These are phyloP conservation scores for Arabidopsis suecica DNA, from an alignment of 345 rosid species.

Conservation along the genomic window DNA sequence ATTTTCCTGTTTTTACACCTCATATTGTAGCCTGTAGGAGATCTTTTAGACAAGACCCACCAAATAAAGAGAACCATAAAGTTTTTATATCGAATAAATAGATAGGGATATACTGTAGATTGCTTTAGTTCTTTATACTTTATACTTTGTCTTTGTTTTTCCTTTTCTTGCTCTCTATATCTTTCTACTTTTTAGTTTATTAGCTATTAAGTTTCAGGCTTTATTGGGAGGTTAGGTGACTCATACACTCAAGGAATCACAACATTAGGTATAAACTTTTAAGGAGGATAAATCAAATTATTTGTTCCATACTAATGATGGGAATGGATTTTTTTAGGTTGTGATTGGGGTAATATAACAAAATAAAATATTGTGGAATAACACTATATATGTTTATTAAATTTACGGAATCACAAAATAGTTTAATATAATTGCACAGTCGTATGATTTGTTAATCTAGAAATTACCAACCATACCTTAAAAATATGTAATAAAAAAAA, in stretches of 20 bases:
- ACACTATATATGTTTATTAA: background rate
- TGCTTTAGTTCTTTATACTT: conserved; percentile 33
- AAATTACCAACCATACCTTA: background rate
- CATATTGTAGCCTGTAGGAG: conserved; percentile 32
- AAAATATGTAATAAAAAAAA: background rate
- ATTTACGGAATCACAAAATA: background rate
- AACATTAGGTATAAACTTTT: conserved; percentile 5
- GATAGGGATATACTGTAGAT: conserved; percentile 45
- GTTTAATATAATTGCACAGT: background rate
- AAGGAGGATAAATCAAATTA: background rate
- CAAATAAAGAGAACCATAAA: conserved; percentile 36
- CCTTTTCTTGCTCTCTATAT: conserved; percentile 31
- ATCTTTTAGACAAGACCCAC: conserved; percentile 37
- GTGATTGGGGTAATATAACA: background rate
- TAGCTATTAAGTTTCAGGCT: conserved; percentile 10
- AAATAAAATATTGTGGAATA: background rate
- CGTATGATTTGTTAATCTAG: background rate
- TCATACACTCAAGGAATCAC: conserved; percentile 44
- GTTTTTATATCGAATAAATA: conserved; percentile 35
- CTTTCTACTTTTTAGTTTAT: conserved; percentile 5
- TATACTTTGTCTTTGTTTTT: conserved; percentile 40
- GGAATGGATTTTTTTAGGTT: background rate
- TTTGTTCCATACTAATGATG: conserved; percentile 4
- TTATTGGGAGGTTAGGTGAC: conserved; percentile 37
- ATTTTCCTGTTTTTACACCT: conserved; percentile 12